A percentile compares a stretch with the other conserved stretches of the same genome.
phyloP scores from a whole-genome alignment of 768 basidiomycete species.

The Aureoboletus auriporus region DNA sequence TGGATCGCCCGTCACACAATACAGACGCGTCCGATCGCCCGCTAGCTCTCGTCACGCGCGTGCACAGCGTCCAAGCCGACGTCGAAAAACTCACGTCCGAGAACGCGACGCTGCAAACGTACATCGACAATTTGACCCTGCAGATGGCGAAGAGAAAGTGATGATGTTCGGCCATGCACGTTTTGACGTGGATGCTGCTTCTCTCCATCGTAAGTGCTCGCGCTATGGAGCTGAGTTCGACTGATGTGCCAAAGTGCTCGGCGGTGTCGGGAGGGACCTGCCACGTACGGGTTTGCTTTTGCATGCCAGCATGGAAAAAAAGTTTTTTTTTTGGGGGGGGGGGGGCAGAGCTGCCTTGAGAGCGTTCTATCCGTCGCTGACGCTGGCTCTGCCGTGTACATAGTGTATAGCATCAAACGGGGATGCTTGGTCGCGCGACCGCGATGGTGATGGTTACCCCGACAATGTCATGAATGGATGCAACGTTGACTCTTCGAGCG shows the following conservation, averaged over 20 bases:
- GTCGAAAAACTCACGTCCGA: slow-evolving; percentile 77
- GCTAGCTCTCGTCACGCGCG: slow-evolving; percentile 62
- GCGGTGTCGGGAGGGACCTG: neutral
- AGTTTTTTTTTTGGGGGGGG: too few species aligned
- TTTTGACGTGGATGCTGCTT: too few species aligned
- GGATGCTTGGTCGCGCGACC: neutral
- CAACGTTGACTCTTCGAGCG: too few species aligned
- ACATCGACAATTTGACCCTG: slow-evolving; percentile 84
- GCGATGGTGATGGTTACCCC: neutral
- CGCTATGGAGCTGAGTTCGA: neutral
- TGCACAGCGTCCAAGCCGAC: slow-evolving; percentile 68
- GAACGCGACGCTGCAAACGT: slow-evolving; percentile 82
- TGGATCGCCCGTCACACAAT: neutral
- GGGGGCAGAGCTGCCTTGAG: neutral
- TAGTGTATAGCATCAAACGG: neutral
- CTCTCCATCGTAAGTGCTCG: slow-evolving; percentile 4
- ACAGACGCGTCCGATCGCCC: neutral
- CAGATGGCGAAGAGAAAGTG: slow-evolving; percentile 81
- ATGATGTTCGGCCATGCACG: slow-evolving; percentile 13
- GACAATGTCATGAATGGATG: too few species aligned
- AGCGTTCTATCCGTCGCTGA: neutral
- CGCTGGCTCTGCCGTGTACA: slow-evolving; percentile 10
- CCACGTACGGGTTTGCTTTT: neutral
- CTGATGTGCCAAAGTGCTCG: neutral
- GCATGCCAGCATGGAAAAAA: neutral